Conservation (phyloP, 1,284 basidiomycete species). For the Ustilago xerochloae region DNA sequence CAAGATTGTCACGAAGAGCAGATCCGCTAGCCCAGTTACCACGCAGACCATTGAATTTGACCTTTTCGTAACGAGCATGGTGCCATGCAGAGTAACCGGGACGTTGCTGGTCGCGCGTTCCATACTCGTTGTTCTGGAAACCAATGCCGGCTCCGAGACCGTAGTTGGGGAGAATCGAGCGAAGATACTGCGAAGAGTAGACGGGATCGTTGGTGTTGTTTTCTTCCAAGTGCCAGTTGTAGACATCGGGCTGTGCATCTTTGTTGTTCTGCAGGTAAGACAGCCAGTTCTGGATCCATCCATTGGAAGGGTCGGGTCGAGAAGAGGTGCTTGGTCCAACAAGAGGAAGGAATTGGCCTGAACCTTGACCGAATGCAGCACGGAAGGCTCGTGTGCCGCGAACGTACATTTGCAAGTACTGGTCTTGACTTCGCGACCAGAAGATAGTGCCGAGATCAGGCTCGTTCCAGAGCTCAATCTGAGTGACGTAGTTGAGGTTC, state of each 20-base stretch:
- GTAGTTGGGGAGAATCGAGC: background rate
- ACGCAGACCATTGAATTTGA: background rate
- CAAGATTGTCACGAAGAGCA: constrained; percentile 8
- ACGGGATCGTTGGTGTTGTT: constrained; percentile 13
- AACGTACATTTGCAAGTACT: constrained; percentile 4
- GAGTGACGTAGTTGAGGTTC: background rate
- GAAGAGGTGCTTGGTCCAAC: constrained; percentile 3
- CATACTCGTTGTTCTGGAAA: constrained; percentile 24
- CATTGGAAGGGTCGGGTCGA: background rate
- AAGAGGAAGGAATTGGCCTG: background rate
- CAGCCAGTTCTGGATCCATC: constrained; percentile 6
- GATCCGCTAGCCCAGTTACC: constrained; percentile 7
- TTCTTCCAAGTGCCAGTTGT: constrained; percentile 3
- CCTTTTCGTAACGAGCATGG: constrained; percentile 1
- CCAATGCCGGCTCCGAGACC: background rate
- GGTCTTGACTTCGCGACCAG: constrained; percentile 19
- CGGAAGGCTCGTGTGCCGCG: background rate
- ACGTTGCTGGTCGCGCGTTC: background rate
- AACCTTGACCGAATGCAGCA: background rate
- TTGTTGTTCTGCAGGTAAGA: constrained; percentile 4
- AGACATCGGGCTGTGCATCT: constrained; percentile 5
- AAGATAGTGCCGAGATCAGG: constrained; percentile 5
- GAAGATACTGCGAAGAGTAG: background rate
- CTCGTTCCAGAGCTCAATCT: constrained; percentile 20
- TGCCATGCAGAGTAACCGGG: constrained; percentile 12